These are phyloP conservation scores for Magnolia kwangsiensis DNA, from an alignment of 164 flowering plant species.

Conservation along the genomic window DNA sequence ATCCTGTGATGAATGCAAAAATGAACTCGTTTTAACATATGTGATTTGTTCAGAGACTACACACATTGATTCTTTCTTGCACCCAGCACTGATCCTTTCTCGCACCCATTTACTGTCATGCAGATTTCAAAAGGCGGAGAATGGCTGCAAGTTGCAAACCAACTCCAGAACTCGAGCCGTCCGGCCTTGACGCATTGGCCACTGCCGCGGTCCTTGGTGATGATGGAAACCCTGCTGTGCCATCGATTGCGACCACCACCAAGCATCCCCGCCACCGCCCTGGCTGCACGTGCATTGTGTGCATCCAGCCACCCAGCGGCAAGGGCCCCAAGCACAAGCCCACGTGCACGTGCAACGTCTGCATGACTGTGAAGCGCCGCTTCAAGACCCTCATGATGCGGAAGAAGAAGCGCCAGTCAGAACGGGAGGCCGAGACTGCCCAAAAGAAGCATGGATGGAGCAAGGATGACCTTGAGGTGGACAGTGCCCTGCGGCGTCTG, in stretches of 20 bases:
- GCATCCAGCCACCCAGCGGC: conserved; percentile 99
- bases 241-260: conserved; percentile 70
- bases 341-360: conserved; percentile 56
- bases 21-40: too few species aligned
- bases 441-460: conserved; percentile 38
- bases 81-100: not conserved
- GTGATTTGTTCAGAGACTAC: too few species aligned
- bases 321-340: conserved; percentile 85
- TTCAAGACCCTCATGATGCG: conserved; percentile 71
- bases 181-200: conserved; percentile 89
- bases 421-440: conserved; percentile 76
- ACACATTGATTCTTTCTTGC: not conserved
- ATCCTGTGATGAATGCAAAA: too few species aligned
- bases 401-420: conserved; percentile 60
- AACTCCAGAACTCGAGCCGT: conserved; percentile 42
- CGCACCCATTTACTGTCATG: not conserved
- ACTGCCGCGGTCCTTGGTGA: conserved; percentile 86
- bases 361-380: conserved; percentile 65
- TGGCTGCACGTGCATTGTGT: conserved; percentile 93
- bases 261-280: conserved; percentile 95
- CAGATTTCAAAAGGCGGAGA: conserved; percentile 67
- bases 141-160: conserved; percentile 24
- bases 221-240: conserved; percentile 35
- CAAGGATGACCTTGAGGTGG: conserved; percentile 53
- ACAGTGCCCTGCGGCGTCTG: conserved; percentile 32